phyloP scores from a whole-genome alignment of 2,329 filamentous ascomycete species.

The Xylaria sp. region DNA sequence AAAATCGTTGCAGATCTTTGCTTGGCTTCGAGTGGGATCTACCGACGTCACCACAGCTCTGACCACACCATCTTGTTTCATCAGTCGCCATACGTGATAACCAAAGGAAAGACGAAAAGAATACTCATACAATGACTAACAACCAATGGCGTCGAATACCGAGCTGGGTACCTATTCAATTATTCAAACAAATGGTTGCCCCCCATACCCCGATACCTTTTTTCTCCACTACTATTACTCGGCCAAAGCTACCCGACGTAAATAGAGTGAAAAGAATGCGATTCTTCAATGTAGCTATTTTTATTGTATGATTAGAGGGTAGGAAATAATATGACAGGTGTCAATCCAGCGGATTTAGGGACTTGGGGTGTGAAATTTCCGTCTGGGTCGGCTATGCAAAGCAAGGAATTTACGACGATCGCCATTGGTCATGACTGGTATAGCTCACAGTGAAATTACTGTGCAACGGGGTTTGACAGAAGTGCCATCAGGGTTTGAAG shows the following conservation, averaged over 20 bases:
- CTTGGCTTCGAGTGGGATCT: slow-evolving; percentile 23
- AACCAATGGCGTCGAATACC: not conserved
- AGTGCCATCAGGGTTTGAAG: not conserved
- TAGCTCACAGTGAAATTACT: not conserved
- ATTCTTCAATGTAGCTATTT: no score
- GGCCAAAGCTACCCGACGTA: no score
- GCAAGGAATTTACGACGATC: not conserved
- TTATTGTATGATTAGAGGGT: no score
- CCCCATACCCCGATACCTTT: no score
- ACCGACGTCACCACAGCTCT: slow-evolving; percentile 19
- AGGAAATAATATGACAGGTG: no score
- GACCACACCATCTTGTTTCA: slow-evolving; percentile 18
- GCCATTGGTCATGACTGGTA: slow-evolving; percentile 5
- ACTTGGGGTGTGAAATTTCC: no score
- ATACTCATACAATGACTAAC: not conserved
- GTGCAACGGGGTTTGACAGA: not conserved
- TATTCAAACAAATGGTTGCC: not conserved
- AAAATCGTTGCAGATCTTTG: slow-evolving; percentile 29
- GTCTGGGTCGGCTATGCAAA: not conserved
- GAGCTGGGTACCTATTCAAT: no score
- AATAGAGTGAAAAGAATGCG: no score
- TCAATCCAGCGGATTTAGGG: no score
- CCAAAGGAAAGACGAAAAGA: not conserved
- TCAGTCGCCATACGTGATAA: not conserved
- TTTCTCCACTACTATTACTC: no score